Evolutionary conservation across 208 protist species (phyloP).

Genomic region (Trypanosoma boissoni): DNA sequence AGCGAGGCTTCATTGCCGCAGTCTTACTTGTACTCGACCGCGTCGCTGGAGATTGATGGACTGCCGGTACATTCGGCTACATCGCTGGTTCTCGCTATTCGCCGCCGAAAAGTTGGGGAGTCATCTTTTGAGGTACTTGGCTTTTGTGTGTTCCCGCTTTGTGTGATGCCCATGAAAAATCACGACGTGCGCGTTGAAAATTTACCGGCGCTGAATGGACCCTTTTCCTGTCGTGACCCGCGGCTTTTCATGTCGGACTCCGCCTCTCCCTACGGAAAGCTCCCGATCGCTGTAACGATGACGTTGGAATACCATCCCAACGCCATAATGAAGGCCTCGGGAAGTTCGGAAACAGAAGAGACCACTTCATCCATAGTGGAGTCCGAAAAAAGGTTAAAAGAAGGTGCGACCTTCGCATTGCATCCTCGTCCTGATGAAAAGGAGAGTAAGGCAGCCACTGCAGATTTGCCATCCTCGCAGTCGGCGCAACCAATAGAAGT

Average conservation of each 20-base stretch:
- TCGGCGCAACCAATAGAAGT: constrained; percentile 8
- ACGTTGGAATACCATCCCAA: constrained; percentile 78
- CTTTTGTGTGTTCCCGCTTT: constrained; percentile 87
- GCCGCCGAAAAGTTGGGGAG: constrained; percentile 38
- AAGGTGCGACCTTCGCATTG: not conserved
- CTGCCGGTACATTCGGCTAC: constrained; percentile 82
- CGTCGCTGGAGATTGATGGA: constrained; percentile 61
- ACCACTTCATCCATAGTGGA: not conserved
- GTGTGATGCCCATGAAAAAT: constrained; percentile 86
- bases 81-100: constrained; percentile 82
- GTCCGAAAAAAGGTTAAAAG: not conserved
- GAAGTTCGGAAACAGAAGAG: too few relatives aligned
- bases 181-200: constrained; percentile 80
- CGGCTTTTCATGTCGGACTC: constrained; percentile 82
- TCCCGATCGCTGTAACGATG: constrained; percentile 72
- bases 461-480: not conserved
- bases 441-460: too few relatives aligned
- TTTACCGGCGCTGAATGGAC: constrained; percentile 72
- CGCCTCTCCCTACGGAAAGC: constrained; percentile 69
- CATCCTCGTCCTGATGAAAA: too few relatives aligned
- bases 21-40: constrained; percentile 39
- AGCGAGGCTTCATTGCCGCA: not conserved
- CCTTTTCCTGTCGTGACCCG: constrained; percentile 84
- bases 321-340: too few relatives aligned
- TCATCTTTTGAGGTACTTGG: constrained; percentile 57